Conservation (phyloP, 2,329 filamentous ascomycete species). For the Cylindrodendrum hubeiense region DNA sequence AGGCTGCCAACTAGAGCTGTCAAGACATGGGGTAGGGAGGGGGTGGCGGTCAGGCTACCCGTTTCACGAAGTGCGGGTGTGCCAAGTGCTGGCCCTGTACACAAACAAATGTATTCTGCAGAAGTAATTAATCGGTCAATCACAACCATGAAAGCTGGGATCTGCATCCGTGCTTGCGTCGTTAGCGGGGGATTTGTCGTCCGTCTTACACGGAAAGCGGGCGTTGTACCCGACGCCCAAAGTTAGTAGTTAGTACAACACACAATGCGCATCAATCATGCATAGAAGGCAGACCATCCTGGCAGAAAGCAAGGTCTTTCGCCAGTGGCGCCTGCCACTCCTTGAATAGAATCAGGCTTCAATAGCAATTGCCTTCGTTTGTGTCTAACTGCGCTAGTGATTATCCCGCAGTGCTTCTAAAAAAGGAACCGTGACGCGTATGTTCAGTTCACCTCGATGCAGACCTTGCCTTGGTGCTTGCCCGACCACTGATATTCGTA, state of each 20-base stretch:
- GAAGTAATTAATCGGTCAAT: slow-evolving; percentile 12
- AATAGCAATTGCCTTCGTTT: background rate
- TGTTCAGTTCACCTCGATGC: slow-evolving; percentile 46
- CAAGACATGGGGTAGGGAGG: background rate
- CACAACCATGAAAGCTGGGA: background rate
- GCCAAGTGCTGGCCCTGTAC: background rate
- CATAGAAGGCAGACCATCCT: background rate
- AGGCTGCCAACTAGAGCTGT: background rate
- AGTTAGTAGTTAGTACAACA: background rate
- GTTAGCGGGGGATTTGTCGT: slow-evolving; percentile 14
- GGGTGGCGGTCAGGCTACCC: background rate
- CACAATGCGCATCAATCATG: slow-evolving; percentile 2
- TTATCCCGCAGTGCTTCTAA: background rate
- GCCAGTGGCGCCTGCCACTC: background rate
- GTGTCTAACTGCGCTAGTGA: background rate
- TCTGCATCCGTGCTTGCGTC: background rate
- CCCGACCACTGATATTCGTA: slow-evolving; percentile 55
- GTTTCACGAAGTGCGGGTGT: slow-evolving; percentile 13
- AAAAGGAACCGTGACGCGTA: slow-evolving; percentile 5
- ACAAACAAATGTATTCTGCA: slow-evolving; percentile 22
- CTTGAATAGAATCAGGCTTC: background rate
- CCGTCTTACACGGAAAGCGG: slow-evolving; percentile 17
- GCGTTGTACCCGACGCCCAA: background rate
- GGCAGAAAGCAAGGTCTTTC: background rate
- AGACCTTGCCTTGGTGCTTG: slow-evolving; percentile 56